A percentile compares a stretch with the other conserved stretches of the same genome.
Evolutionary conservation across 2,329 filamentous ascomycete species (phyloP).

Genomic region (Arthroderma sp.): DNA sequence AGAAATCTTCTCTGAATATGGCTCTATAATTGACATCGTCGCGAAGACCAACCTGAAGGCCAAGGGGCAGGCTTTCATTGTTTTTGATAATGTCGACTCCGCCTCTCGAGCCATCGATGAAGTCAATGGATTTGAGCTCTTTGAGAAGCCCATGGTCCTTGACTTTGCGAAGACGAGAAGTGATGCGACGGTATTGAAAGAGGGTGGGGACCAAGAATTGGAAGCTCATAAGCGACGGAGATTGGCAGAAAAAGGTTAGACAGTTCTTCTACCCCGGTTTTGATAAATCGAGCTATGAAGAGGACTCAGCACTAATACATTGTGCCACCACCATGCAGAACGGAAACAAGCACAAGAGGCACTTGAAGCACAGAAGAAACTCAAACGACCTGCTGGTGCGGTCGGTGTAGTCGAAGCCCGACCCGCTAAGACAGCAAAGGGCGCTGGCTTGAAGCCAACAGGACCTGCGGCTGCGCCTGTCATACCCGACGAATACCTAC

Average conservation of each 20-base stretch:
- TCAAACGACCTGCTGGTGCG: slow-evolving; percentile 49
- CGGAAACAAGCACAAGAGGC: slow-evolving; percentile 72
- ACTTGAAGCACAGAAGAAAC: slow-evolving; percentile 62
- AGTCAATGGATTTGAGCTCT: slow-evolving; percentile 82
- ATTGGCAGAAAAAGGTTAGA: slow-evolving; percentile 72
- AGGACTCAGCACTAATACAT: slow-evolving; percentile 9
- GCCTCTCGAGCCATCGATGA: slow-evolving; percentile 74
- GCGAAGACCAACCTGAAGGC: slow-evolving; percentile 82
- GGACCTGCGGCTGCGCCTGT: slow-evolving; percentile 54
- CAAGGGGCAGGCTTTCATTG: slow-evolving; percentile 90
- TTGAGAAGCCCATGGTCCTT: slow-evolving; percentile 78
- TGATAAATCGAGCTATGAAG: not conserved
- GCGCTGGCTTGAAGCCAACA: slow-evolving; percentile 63
- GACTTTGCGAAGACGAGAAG: slow-evolving; percentile 71
- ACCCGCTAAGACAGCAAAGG: slow-evolving; percentile 56
- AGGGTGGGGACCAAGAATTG: slow-evolving; percentile 65
- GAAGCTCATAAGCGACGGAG: slow-evolving; percentile 75
- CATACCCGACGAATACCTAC: slow-evolving; percentile 93
- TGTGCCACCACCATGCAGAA: slow-evolving; percentile 30
- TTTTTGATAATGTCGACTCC: slow-evolving; percentile 72
- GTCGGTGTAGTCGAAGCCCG: slow-evolving; percentile 36
- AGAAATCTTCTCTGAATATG: slow-evolving; percentile 79
- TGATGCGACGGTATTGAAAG: slow-evolving; percentile 69
- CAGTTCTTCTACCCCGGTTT: slow-evolving; percentile 1
- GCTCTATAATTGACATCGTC: slow-evolving; percentile 68